A percentile compares a stretch with the other conserved stretches of the same genome.
Conservation (phyloP, 1,284 basidiomycete genomes). For the Singerocomus rubriflavus region DNA sequence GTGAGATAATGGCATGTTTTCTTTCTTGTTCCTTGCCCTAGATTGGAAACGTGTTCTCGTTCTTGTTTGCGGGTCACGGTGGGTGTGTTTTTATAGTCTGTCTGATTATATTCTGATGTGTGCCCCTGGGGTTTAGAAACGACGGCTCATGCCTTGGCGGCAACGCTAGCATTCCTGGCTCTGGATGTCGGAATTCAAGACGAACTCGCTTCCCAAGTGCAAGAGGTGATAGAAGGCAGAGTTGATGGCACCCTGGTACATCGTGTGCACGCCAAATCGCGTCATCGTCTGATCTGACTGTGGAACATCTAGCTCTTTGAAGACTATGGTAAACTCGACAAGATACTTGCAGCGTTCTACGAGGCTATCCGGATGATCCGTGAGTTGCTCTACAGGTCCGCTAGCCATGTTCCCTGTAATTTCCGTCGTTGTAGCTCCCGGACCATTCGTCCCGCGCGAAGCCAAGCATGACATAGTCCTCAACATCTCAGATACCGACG, state of each 20-base stretch:
- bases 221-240: conserved; percentile 36
- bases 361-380: conserved; percentile 1
- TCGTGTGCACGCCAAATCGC: not conserved
- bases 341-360: not conserved
- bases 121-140: conserved; percentile 39
- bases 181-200: conserved; percentile 45
- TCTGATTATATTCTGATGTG: not conserved
- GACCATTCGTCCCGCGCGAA: not conserved
- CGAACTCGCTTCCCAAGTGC: conserved; percentile 44
- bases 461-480: not conserved
- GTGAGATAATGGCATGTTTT: not conserved
- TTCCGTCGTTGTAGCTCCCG: not conserved
- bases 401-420: not conserved
- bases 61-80: conserved; percentile 59
- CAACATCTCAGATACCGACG: not conserved
- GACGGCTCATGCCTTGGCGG: conserved; percentile 46
- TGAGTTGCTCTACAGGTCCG: not conserved
- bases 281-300: conserved; percentile 20
- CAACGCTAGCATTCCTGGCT: conserved; percentile 38
- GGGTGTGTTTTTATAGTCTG: conserved; percentile 1
- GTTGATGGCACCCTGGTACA: conserved; percentile 40
- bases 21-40: conserved; percentile 16
- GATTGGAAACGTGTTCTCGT: conserved; percentile 52
- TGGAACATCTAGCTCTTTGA: not conserved
- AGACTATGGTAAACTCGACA: conserved; percentile 3